Evolutionary conservation across 2,329 filamentous ascomycete genomes (phyloP).

Genomic region (Ophiocordyceps unilateralis): DNA sequence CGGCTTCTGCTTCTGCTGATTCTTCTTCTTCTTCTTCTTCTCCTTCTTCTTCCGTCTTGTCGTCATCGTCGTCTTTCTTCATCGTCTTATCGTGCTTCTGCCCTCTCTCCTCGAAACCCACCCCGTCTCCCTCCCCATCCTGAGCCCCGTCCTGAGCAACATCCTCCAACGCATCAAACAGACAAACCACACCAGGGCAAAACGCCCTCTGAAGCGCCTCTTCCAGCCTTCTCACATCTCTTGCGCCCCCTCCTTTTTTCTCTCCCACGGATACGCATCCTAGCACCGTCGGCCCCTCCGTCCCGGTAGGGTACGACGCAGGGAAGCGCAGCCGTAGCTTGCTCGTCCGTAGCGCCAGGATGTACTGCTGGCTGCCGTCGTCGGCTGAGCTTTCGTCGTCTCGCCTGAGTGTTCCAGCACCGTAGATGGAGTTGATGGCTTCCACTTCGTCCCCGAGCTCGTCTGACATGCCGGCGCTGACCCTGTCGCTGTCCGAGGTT

Average conservation of each 20-base stretch:
- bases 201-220: slow-evolving; percentile 52
- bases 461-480: slow-evolving; percentile 35
- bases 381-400: slow-evolving; percentile 12
- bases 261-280: slow-evolving; percentile 58
- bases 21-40: neutral
- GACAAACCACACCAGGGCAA: slow-evolving; percentile 57
- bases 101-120: neutral
- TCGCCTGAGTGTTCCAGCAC: slow-evolving; percentile 40
- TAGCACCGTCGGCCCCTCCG: slow-evolving; percentile 47
- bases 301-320: slow-evolving; percentile 48
- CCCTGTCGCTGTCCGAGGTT: no score
- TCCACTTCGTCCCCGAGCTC: slow-evolving; percentile 57
- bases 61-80: no score
- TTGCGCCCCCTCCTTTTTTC: slow-evolving; percentile 53
- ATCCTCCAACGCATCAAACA: slow-evolving; percentile 84
- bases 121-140: neutral
- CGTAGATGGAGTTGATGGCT: slow-evolving; percentile 75
- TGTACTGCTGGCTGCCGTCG: slow-evolving; percentile 21
- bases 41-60: slow-evolving; percentile 7
- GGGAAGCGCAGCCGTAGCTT: slow-evolving; percentile 52
- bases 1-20: slow-evolving; percentile 5
- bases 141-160: no score
- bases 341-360: slow-evolving; percentile 49
- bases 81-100: no score
- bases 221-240: slow-evolving; percentile 51